Percentiles rank a stretch among this genome's conserved stretches.
These are phyloP conservation scores for Podaxis rugospora DNA, from an alignment of 768 basidiomycete genomes.

Conservation along the genomic window DNA sequence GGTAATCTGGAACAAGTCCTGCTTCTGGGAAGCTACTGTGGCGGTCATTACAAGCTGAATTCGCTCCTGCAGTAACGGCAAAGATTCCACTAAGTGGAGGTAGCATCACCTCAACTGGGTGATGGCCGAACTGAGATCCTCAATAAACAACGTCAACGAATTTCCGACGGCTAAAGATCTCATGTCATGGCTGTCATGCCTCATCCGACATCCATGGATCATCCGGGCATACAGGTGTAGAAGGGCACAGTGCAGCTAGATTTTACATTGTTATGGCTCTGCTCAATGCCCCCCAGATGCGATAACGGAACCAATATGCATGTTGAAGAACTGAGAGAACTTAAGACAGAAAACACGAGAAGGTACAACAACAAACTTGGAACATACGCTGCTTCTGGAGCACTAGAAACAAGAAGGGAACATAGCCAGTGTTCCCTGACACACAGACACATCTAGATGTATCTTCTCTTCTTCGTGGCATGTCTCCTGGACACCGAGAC, in stretches of 20 bases:
- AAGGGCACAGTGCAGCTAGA: background rate
- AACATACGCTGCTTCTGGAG: background rate
- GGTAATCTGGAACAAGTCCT: background rate
- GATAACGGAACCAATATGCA: background rate
- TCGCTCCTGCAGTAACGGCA: too few relatives aligned
- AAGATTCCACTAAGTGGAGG: too few relatives aligned
- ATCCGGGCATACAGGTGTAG: background rate
- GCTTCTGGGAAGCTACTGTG: background rate
- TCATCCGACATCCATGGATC: background rate
- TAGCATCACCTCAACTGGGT: too few relatives aligned
- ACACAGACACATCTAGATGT: background rate
- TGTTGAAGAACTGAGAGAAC: background rate
- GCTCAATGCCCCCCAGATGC: background rate
- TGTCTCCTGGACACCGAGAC: constrained; percentile 3
- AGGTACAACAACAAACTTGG: background rate
- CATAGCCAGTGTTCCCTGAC: constrained; percentile 18
- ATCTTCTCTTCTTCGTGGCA: background rate
- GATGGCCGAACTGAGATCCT: too few relatives aligned
- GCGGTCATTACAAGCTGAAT: background rate
- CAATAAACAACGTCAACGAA: background rate
- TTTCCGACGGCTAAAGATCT: background rate
- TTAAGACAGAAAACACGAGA: background rate
- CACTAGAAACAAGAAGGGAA: background rate
- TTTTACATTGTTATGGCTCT: background rate
- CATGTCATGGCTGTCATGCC: background rate